These are phyloP conservation scores for Coemansia biformis DNA, from an alignment of 192 early-diverging fungal genomes.

Conservation along the genomic window DNA sequence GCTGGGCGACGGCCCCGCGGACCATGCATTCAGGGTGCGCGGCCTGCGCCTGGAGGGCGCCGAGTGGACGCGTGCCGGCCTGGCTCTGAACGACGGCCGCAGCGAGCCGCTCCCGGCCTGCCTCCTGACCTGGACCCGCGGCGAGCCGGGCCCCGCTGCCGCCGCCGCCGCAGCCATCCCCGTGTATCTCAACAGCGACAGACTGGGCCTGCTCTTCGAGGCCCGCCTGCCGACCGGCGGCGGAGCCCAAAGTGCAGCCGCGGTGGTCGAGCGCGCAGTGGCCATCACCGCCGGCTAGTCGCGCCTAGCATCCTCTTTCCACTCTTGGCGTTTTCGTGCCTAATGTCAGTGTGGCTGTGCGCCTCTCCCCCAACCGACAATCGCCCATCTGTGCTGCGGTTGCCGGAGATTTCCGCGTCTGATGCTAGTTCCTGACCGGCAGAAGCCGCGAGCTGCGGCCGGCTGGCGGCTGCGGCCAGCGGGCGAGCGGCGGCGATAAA, in stretches of 20 bases:
- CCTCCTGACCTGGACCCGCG: slow-evolving; percentile 35
- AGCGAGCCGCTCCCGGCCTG: slow-evolving; percentile 25
- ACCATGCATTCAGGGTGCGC: slow-evolving; percentile 16
- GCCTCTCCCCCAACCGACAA: no score
- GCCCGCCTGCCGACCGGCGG: slow-evolving; percentile 27
- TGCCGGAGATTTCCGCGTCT: no score
- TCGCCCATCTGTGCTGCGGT: no score
- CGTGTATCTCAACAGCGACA: slow-evolving; percentile 65
- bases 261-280: slow-evolving; percentile 56
- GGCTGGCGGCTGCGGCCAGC: no score
- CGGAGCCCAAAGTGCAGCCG: background rate
- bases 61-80: slow-evolving; percentile 7
- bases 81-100: slow-evolving; percentile 43
- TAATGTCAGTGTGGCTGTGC: no score
- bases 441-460: no score
- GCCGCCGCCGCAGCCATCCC: slow-evolving; percentile 37
- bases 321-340: no score
- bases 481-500: no score
- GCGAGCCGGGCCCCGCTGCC: no score
- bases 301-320: no score
- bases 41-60: slow-evolving; percentile 55
- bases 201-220: slow-evolving; percentile 56
- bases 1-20: slow-evolving; percentile 8
- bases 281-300: slow-evolving; percentile 51
- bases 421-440: no score